Conservation (phyloP, 495 filamentous ascomycete species). For the Penicillium lividum region DNA sequence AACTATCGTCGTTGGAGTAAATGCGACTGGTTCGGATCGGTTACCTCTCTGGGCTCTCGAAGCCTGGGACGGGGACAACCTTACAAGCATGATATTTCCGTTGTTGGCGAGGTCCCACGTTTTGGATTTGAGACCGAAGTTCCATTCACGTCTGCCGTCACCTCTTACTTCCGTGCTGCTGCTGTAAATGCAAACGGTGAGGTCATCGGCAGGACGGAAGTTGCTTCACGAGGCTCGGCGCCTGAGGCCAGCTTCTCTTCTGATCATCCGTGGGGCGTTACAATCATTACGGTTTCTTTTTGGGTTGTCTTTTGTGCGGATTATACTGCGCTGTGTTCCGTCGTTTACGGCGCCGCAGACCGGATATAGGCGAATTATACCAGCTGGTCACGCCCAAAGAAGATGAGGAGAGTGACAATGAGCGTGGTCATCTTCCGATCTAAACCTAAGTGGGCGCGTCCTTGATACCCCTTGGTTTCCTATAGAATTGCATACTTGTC, state of each 20-base stretch:
- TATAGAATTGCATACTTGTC: slow-evolving; percentile 3
- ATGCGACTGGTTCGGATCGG: slow-evolving; percentile 20
- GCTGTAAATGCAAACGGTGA: slow-evolving; percentile 20
- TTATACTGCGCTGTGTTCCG: slow-evolving; percentile 18
- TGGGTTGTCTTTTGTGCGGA: slow-evolving; percentile 16
- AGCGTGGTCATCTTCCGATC: slow-evolving; percentile 18
- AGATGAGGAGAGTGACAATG: slow-evolving; percentile 14
- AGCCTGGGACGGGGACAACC: slow-evolving; percentile 26
- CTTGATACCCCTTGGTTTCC: slow-evolving; percentile 14
- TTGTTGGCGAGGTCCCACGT: slow-evolving; percentile 16
- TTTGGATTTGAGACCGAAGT: slow-evolving; percentile 28
- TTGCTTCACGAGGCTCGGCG: slow-evolving; percentile 2
- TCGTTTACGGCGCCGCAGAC: background rate
- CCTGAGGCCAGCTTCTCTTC: background rate
- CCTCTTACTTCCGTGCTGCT: slow-evolving; percentile 19
- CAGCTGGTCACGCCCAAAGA: slow-evolving; percentile 20
- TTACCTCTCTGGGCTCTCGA: slow-evolving; percentile 37
- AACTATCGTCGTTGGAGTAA: slow-evolving; percentile 17
- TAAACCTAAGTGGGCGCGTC: slow-evolving; percentile 19
- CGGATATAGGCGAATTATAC: slow-evolving; percentile 12
- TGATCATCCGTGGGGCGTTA: slow-evolving; percentile 5
- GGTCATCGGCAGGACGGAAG: slow-evolving; percentile 18
- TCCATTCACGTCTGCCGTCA: slow-evolving; percentile 7
- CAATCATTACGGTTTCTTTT: slow-evolving; percentile 14
- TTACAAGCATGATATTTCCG: slow-evolving; percentile 19